Evolutionary conservation across 495 filamentous ascomycete species (phyloP), one percentile per base, ranked within the genome.

Genomic region (Aspergillus saccharolyticus): DNA sequence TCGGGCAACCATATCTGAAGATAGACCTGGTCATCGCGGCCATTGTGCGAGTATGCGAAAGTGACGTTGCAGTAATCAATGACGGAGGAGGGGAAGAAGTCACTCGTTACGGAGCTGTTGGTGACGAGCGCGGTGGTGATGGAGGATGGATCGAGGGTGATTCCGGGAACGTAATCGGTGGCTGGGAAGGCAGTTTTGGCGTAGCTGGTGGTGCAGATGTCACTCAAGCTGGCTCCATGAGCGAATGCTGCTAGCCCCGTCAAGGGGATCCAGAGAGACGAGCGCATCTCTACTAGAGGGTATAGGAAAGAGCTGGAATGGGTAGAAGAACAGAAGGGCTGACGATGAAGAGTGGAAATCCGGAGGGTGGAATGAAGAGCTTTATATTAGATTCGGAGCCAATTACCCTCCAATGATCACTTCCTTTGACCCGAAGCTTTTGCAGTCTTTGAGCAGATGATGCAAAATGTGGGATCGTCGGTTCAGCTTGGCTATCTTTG

Each of bases 21-120:
- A 20, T 69, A 61, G 16, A 77, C 69, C 20, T 61, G 33, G 43
- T 74, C 76, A 25, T 65, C 64, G 7, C 59, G 51, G 15, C 74
- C 74, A 39, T 67, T 47, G 49, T 78, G 77, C 3, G 69, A 70
- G 46, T 80, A 79, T 8, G 74, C 59, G 19, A 80, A 66, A 3
- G 76, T 78, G 57, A 79, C 63, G 48, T 79, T 78, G 64, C 76
- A 80, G 28, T 75, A 78, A 53, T 66, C 54, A 47, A 56, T 63
- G 24, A 50, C 55, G 14, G 59, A 42, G 1, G 53, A 22, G 9
- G 61, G 56, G 52, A 60, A 71, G 59, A 65, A 72, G 0, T 62
- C 54, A 2, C 65, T 64, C 19, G 51, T 60, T 17, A 68, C 64
- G 1, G 72, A 68, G 28, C 46, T 59, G 51, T 77, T 74, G 25